Percentiles rank a stretch among this genome's conserved stretches.
Conservation (phyloP, 495 filamentous ascomycete species). For the Penicillium arizonense region DNA sequence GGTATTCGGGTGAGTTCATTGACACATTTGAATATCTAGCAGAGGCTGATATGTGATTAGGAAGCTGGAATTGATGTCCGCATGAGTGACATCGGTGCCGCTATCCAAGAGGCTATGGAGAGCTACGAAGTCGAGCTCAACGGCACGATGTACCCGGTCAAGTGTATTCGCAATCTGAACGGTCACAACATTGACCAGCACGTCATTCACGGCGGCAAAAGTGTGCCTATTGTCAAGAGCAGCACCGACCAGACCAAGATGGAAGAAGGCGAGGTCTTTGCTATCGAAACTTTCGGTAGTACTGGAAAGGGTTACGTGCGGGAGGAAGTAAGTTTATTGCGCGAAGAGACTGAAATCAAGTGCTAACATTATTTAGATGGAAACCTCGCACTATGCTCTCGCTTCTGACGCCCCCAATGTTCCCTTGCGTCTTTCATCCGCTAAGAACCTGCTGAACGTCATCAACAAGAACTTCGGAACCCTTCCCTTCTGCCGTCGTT, state of each 20-base stretch:
- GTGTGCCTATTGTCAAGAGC: constrained; percentile 85
- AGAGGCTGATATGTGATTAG: constrained; percentile 31
- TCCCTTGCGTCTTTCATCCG: constrained; percentile 67
- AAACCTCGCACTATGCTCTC: constrained; percentile 77
- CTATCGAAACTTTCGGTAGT: constrained; percentile 92
- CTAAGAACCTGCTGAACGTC: constrained; percentile 76
- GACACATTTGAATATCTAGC: background rate
- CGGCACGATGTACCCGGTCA: constrained; percentile 76
- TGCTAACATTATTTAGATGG: constrained; percentile 42
- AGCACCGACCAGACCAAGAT: constrained; percentile 76
- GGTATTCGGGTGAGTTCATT: constrained; percentile 58
- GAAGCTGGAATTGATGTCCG: constrained; percentile 62
- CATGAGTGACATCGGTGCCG: constrained; percentile 59
- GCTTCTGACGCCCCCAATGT: constrained; percentile 62
- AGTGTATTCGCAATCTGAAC: constrained; percentile 83
- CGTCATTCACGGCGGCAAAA: constrained; percentile 86
- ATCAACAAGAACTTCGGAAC: constrained; percentile 95
- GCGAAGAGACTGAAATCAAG: background rate
- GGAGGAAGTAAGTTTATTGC: constrained; percentile 62
- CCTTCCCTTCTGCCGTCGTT: constrained; percentile 80
- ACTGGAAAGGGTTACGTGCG: constrained; percentile 83
- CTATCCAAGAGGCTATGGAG: constrained; percentile 68
- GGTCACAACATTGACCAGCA: constrained; percentile 86
- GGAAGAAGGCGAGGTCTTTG: constrained; percentile 92
- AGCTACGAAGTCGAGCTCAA: constrained; percentile 64